These are phyloP conservation scores for Trametes punicea DNA, from an alignment of 768 basidiomycete genomes.

Conservation along the genomic window DNA sequence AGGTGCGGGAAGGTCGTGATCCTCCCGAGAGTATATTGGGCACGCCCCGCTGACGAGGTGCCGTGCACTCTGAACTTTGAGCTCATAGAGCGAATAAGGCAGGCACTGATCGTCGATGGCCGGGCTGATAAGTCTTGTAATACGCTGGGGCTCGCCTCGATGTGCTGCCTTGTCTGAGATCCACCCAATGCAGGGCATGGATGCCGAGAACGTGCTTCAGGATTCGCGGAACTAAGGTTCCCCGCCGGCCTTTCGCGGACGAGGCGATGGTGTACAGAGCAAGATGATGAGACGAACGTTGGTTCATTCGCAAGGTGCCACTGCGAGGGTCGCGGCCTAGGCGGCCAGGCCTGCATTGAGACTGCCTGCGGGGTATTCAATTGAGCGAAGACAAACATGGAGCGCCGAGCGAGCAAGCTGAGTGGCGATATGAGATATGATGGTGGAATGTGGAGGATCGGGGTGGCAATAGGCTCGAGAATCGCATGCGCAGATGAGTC, in stretches of 20 bases:
- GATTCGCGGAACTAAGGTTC: not conserved
- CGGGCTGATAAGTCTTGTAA: slow-evolving; percentile 12
- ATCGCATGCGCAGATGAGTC: not conserved
- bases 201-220: slow-evolving; percentile 9
- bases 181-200: slow-evolving; percentile 5
- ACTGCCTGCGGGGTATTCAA: not conserved
- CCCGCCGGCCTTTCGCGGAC: not conserved
- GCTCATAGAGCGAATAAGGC: slow-evolving; percentile 1
- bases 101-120: slow-evolving; percentile 20
- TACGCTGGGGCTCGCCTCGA: slow-evolving; percentile 2
- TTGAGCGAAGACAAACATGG: not conserved
- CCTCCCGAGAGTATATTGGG: slow-evolving; percentile 4
- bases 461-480: not conserved
- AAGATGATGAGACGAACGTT: slow-evolving; percentile 10
- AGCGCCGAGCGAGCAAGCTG: not conserved
- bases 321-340: not conserved
- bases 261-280: not conserved
- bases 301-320: not conserved
- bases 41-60: not conserved
- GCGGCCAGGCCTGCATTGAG: not conserved
- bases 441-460: slow-evolving; percentile 7
- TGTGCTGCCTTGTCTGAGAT: not conserved
- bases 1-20: not conserved
- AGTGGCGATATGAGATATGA: not conserved
- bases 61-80: not conserved